phyloP scores from a whole-genome alignment of 2,329 filamentous ascomycete genomes.

The Diplodia mutila region DNA sequence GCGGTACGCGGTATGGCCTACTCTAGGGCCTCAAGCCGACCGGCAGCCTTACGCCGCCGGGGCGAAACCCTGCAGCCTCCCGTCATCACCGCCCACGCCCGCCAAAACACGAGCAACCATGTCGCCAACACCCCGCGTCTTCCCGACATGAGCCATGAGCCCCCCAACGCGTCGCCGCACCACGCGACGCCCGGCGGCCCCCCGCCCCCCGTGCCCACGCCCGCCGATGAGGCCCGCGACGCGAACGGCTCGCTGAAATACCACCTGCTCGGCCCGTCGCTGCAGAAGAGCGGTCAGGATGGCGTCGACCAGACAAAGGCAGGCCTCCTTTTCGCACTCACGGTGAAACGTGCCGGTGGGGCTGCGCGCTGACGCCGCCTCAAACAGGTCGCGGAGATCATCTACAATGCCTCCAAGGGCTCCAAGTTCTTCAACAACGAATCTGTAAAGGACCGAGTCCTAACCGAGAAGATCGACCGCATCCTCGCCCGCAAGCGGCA shows the following conservation, averaged over 20 bases:
- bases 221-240: background rate
- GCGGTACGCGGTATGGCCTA: background rate
- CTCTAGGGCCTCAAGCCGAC: background rate
- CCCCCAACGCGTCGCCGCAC: background rate
- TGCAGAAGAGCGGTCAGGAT: conserved; percentile 93
- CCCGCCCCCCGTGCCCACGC: background rate
- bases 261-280: conserved; percentile 82
- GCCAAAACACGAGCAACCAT: conserved; percentile 11
- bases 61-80: conserved; percentile 7
- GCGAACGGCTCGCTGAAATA: conserved; percentile 71
- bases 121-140: conserved; percentile 13
- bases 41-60: conserved; percentile 7
- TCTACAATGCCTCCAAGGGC: conserved; percentile 94
- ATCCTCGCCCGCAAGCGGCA: conserved; percentile 76
- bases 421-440: conserved; percentile 96
- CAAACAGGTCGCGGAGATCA: conserved; percentile 82
- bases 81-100: conserved; percentile 17
- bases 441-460: conserved; percentile 75
- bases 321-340: conserved; percentile 28
- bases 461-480: conserved; percentile 83
- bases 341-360: background rate
- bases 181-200: background rate
- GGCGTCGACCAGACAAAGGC: conserved; percentile 89
- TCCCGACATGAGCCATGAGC: conserved; percentile 25
- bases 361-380: conserved; percentile 14